A percentile compares a stretch with the other conserved stretches of the same genome.
phyloP scores from a whole-genome alignment of 352 stramenopile species.

The Phytopythium delawarense region DNA sequence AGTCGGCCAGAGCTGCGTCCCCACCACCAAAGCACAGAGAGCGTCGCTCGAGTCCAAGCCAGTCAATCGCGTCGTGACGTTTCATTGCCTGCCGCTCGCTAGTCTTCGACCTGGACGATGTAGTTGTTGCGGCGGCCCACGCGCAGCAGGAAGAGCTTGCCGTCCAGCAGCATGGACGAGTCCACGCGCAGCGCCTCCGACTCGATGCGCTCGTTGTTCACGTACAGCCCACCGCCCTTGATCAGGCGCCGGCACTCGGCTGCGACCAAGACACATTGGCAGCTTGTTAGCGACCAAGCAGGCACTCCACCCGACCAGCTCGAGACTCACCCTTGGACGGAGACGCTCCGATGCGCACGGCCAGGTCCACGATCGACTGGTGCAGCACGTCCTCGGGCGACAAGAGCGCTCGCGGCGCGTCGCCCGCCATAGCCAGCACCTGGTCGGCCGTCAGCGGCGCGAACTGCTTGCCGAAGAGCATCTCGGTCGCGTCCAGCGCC shows the following conservation, averaged over 20 bases:
- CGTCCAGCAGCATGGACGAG: constrained; percentile 55
- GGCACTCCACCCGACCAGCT: too few species aligned
- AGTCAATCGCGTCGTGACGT: background rate
- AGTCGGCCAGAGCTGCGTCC: too few species aligned
- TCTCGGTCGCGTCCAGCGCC: constrained; percentile 53
- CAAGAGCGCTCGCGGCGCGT: constrained; percentile 46
- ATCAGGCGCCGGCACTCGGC: constrained; percentile 95
- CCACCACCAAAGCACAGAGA: background rate
- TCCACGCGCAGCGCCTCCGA: constrained; percentile 34
- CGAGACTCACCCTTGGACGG: constrained; percentile 86
- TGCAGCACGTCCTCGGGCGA: constrained; percentile 54
- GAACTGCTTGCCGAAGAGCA: constrained; percentile 66
- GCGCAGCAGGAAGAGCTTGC: constrained; percentile 63
- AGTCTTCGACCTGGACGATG: constrained; percentile 52
- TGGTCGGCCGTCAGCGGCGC: constrained; percentile 58
- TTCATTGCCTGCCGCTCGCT: background rate
- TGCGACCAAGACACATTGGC: constrained; percentile 12
- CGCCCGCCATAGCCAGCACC: constrained; percentile 62
- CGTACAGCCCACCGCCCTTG: constrained; percentile 92
- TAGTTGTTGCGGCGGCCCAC: constrained; percentile 80
- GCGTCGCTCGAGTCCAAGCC: background rate
- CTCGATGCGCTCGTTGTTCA: constrained; percentile 88
- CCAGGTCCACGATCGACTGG: constrained; percentile 89
- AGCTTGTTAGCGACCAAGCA: background rate
- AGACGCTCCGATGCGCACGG: constrained; percentile 80